Base-by-base conservation (phyloP, 257 asterid species). In the Forsythia viridissima region DNA sequence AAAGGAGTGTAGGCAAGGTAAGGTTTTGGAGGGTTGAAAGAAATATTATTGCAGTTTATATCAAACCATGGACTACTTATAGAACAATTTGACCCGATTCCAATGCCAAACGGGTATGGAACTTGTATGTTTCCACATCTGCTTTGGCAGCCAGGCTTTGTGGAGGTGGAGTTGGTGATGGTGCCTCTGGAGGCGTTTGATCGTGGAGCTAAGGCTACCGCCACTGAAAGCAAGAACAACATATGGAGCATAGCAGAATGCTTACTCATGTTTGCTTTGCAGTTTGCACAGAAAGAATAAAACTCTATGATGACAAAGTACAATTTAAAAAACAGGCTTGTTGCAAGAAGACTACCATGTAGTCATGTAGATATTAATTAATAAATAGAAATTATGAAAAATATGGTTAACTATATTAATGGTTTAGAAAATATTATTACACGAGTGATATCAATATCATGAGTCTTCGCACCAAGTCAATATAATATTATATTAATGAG, bases 71-170 rank as follows among this genome's bases (percentile, higher is more conserved):
- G 11, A 7, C 20, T 6, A 41, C 24, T 7, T 3, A 16, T 3
- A 16, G 68, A 34, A 55, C 67, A 34, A 20, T 12, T 15, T 70
- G 42, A 38, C 46, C 61, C 81, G 81, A 70, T 51, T 46, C 61
- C 81, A 76, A 70, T 51, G 9, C 66, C 73, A 63, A 3, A 77
- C 24, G 10, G 73, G 55, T 12, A 77, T 38, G 15, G 73, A 21
- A 77, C 70, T 5, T 63, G 30, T 11, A 77, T 0, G 3, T 38
- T 52, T 43, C 81, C 81, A 2, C 81, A 77, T 2, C 42, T 38
- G 15, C 61, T 59, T 18, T 7, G 52, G 11, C 81, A 77, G 15
- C 76, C 59, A 10, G 21, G 66, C 41, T 72, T 79, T 8, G 73
- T 42, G 0, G 37, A 0, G 48, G 40, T 18, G 46, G 18, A 30